A percentile compares a stretch with the other conserved stretches of the same genome.
Conservation (phyloP, 2,329 filamentous ascomycete genomes). For the Fusarium sp. region DNA sequence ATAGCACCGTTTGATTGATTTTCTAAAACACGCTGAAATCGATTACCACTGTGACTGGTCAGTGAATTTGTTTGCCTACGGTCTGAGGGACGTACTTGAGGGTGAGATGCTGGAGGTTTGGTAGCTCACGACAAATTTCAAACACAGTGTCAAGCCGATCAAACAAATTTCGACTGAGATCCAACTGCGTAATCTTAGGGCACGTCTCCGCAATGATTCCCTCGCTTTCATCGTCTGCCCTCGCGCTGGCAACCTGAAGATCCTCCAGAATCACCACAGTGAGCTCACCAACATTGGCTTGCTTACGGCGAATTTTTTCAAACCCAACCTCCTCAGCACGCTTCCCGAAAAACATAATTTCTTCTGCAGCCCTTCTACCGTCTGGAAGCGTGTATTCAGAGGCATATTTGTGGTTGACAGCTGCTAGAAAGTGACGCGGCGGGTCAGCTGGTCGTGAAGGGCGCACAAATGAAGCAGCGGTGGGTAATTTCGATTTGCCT, state of each 20-base stretch:
- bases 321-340: slow-evolving; percentile 95
- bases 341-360: slow-evolving; percentile 81
- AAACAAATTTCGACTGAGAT: slow-evolving; percentile 87
- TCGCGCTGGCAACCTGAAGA: slow-evolving; percentile 66
- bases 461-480: slow-evolving; percentile 87
- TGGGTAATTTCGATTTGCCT: slow-evolving; percentile 73
- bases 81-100: slow-evolving; percentile 71
- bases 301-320: slow-evolving; percentile 86
- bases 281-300: slow-evolving; percentile 82
- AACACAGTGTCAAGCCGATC: slow-evolving; percentile 74
- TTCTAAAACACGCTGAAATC: slow-evolving; percentile 65
- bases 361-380: slow-evolving; percentile 54
- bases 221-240: slow-evolving; percentile 47
- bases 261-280: slow-evolving; percentile 86
- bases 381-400: slow-evolving; percentile 60
- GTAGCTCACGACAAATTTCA: slow-evolving; percentile 77
- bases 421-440: slow-evolving; percentile 80
- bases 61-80: slow-evolving; percentile 22
- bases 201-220: slow-evolving; percentile 64
- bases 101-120: slow-evolving; percentile 73
- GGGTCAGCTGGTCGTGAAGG: slow-evolving; percentile 77
- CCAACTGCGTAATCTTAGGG: slow-evolving; percentile 79
- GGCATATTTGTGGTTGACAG: slow-evolving; percentile 86
- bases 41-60: slow-evolving; percentile 73
- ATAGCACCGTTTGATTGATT: slow-evolving; percentile 58